Conservation (phyloP, 2,329 filamentous ascomycete species). For the Xylariaceae sp. region DNA sequence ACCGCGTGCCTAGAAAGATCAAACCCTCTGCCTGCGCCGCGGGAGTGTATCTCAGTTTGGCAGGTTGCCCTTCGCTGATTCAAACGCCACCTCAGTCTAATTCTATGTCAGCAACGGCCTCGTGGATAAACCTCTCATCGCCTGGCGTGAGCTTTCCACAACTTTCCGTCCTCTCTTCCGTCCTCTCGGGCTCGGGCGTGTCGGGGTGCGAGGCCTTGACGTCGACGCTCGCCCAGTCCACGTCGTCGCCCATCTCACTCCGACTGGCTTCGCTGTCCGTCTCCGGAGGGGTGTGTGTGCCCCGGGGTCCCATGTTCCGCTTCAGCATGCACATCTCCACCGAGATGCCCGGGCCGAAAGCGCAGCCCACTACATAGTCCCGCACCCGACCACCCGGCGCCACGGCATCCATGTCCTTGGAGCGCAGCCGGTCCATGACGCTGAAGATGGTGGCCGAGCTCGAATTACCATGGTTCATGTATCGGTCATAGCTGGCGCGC, state of each 20-base stretch:
- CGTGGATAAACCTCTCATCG: conserved; percentile 9
- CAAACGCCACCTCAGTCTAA: conserved; percentile 12
- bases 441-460: conserved; percentile 63
- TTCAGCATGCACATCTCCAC: conserved; percentile 63
- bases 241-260: conserved; percentile 33
- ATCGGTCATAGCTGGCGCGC: conserved; percentile 62
- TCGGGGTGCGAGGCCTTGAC: conserved; percentile 14
- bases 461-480: conserved; percentile 61
- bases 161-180: background rate
- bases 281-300: conserved; percentile 44
- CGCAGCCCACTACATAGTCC: conserved; percentile 58
- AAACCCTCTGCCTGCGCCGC: no score
- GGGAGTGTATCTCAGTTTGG: no score
- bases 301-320: conserved; percentile 30
- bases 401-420: conserved; percentile 51
- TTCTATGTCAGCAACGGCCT: conserved; percentile 17
- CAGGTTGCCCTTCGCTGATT: no score
- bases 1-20: no score
- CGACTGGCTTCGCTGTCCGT: conserved; percentile 42
- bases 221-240: conserved; percentile 21
- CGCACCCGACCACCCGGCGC: conserved; percentile 40
- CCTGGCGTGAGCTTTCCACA: conserved; percentile 1
- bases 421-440: conserved; percentile 54
- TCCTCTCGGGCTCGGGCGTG: conserved; percentile 7
- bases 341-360: conserved; percentile 62